A percentile compares a stretch with the other conserved stretches of the same genome.
Evolutionary conservation across 768 basidiomycete species (phyloP).

Genomic region (Boletus rex-veris): DNA sequence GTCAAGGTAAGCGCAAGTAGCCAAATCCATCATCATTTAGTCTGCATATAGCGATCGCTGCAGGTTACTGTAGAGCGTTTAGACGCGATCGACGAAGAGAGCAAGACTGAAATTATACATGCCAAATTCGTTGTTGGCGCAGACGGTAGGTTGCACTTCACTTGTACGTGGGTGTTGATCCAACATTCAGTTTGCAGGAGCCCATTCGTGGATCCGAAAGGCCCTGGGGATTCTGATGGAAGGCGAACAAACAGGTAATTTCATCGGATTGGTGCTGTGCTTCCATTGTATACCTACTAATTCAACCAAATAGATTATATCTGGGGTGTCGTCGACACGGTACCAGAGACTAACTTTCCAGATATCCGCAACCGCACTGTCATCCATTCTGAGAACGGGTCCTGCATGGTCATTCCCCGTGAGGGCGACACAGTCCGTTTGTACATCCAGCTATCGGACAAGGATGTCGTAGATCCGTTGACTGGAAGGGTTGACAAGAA

Average conservation of each 20-base stretch:
- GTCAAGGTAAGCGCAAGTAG: slow-evolving; percentile 23
- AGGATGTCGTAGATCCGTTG: slow-evolving; percentile 40
- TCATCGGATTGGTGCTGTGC: background rate
- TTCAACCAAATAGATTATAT: slow-evolving; percentile 51
- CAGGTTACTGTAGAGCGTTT: slow-evolving; percentile 26
- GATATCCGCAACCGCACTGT: slow-evolving; percentile 64
- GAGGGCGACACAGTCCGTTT: slow-evolving; percentile 65
- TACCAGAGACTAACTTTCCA: slow-evolving; percentile 73
- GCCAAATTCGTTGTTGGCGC: slow-evolving; percentile 37
- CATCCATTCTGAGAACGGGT: slow-evolving; percentile 67
- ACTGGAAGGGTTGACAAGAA: slow-evolving; percentile 54
- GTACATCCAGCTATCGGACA: slow-evolving; percentile 64
- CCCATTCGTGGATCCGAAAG: slow-evolving; percentile 48
- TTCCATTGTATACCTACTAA: background rate
- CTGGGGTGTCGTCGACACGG: slow-evolving; percentile 79
- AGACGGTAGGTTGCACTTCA: slow-evolving; percentile 25
- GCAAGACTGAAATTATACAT: slow-evolving; percentile 30
- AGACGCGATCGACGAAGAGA: slow-evolving; percentile 26
- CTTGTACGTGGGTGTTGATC: background rate
- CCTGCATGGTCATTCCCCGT: slow-evolving; percentile 73
- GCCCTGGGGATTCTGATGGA: slow-evolving; percentile 42
- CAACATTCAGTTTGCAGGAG: slow-evolving; percentile 25
- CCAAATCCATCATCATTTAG: background rate
- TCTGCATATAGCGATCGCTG: background rate
- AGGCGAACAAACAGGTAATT: slow-evolving; percentile 46